These are phyloP conservation scores for Apiospora marii DNA, from an alignment of 2,329 filamentous ascomycete genomes.

Conservation along the genomic window DNA sequence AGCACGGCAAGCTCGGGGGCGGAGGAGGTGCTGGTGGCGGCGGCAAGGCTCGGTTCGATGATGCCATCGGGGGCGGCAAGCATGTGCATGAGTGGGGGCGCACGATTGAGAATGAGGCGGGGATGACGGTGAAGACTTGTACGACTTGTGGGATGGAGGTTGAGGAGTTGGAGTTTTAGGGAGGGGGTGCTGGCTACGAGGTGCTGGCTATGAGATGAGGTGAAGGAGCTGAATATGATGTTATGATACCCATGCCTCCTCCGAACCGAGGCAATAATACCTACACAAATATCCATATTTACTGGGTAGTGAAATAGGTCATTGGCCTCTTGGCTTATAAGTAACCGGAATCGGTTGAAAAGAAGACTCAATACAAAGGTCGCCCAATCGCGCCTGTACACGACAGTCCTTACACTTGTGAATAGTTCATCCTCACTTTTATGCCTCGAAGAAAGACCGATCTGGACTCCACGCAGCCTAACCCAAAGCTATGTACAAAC, in stretches of 20 bases:
- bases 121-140: conserved; percentile 83
- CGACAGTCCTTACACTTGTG: too few relatives aligned
- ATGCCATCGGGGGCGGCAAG: conserved; percentile 73
- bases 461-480: too few relatives aligned
- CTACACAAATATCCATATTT: too few relatives aligned
- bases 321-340: not conserved
- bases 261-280: too few relatives aligned
- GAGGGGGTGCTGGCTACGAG: too few relatives aligned
- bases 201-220: not conserved
- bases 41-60: conserved; percentile 73
- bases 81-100: conserved; percentile 92
- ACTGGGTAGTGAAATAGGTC: not conserved
- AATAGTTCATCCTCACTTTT: too few relatives aligned
- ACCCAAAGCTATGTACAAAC: not conserved
- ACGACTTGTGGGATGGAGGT: conserved; percentile 80
- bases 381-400: too few relatives aligned
- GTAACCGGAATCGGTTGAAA: too few relatives aligned
- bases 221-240: not conserved
- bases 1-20: conserved; percentile 60
- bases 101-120: conserved; percentile 72
- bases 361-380: too few relatives aligned
- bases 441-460: too few relatives aligned
- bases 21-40: conserved; percentile 42
- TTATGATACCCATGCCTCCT: conserved; percentile 10
- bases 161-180: conserved; percentile 74